These are phyloP conservation scores for Suillus variegatus DNA, from an alignment of 768 basidiomycete species.

Conservation along the genomic window DNA sequence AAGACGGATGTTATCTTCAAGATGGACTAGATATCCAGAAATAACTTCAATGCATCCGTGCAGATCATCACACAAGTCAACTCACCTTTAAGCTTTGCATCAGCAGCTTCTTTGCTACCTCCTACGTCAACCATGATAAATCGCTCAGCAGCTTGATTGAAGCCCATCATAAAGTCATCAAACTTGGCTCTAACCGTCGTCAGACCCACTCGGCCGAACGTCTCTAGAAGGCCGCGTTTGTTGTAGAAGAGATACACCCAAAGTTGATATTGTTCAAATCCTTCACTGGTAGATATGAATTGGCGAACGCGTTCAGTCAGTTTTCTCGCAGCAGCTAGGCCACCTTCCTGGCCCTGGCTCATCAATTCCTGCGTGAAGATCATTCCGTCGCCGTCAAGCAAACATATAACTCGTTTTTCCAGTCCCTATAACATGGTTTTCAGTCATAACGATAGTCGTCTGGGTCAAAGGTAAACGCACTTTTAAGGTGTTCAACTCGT, in stretches of 20 bases:
- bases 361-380: slow-evolving; percentile 61
- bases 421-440: slow-evolving; percentile 19
- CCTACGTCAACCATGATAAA: slow-evolving; percentile 75
- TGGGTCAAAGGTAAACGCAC: slow-evolving; percentile 14
- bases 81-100: slow-evolving; percentile 74
- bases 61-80: background rate
- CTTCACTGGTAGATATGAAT: slow-evolving; percentile 20
- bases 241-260: slow-evolving; percentile 67
- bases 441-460: slow-evolving; percentile 2
- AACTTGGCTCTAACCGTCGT: slow-evolving; percentile 43
- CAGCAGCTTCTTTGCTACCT: slow-evolving; percentile 70
- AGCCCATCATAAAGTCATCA: slow-evolving; percentile 67
- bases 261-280: slow-evolving; percentile 43
- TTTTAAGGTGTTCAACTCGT: slow-evolving; percentile 31
- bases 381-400: slow-evolving; percentile 66
- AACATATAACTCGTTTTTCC: slow-evolving; percentile 41
- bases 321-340: slow-evolving; percentile 53
- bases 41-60: slow-evolving; percentile 4
- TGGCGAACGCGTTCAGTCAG: slow-evolving; percentile 37
- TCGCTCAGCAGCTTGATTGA: slow-evolving; percentile 67
- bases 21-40: slow-evolving; percentile 33
- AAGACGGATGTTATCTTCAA: slow-evolving; percentile 45
- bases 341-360: slow-evolving; percentile 55
- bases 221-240: slow-evolving; percentile 57
- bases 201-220: slow-evolving; percentile 40